These are phyloP conservation scores for Dothideomycetidae sp. DNA, from an alignment of 2,329 filamentous ascomycete species.

Conservation along the genomic window DNA sequence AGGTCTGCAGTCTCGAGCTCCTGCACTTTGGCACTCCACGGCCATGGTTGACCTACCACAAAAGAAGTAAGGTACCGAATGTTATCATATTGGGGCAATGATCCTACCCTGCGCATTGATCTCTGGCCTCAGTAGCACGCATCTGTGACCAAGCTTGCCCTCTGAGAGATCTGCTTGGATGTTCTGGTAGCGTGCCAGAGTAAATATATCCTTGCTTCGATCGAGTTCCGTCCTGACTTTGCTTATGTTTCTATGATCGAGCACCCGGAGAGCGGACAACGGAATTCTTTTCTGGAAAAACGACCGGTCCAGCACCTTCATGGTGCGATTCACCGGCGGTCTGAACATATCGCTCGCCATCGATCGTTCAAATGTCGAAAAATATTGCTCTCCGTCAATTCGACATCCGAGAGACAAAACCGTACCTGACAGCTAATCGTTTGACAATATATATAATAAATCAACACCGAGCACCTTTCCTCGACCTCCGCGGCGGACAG, in stretches of 20 bases:
- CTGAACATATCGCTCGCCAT: conserved; percentile 46
- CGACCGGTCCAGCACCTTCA: conserved; percentile 65
- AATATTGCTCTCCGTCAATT: no score
- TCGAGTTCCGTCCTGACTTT: conserved; percentile 53
- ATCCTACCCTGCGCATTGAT: conserved; percentile 21
- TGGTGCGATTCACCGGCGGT: conserved; percentile 66
- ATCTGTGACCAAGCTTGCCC: conserved; percentile 34
- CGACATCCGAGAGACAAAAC: no score
- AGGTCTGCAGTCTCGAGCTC: conserved; percentile 55
- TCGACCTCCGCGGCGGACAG: no score
- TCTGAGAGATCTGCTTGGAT: conserved; percentile 48
- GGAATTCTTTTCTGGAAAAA: conserved; percentile 68
- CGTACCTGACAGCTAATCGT: no score
- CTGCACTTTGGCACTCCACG: conserved; percentile 58
- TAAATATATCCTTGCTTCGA: conserved; percentile 51
- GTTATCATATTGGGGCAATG: no score
- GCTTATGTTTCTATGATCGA: conserved; percentile 60
- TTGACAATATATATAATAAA: no score
- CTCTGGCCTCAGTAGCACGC: conserved; percentile 32
- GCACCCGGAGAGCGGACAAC: conserved; percentile 63
- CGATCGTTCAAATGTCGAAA: no score
- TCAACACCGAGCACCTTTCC: no score
- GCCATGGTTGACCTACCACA: conserved; percentile 38
- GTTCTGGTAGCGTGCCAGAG: conserved; percentile 46
- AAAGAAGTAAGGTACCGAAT: no score